Percentiles rank a stretch among this genome's conserved stretches.
These are phyloP conservation scores for Hirsutella rhossiliensis DNA, from an alignment of 2,329 filamentous ascomycete genomes.

Conservation along the genomic window DNA sequence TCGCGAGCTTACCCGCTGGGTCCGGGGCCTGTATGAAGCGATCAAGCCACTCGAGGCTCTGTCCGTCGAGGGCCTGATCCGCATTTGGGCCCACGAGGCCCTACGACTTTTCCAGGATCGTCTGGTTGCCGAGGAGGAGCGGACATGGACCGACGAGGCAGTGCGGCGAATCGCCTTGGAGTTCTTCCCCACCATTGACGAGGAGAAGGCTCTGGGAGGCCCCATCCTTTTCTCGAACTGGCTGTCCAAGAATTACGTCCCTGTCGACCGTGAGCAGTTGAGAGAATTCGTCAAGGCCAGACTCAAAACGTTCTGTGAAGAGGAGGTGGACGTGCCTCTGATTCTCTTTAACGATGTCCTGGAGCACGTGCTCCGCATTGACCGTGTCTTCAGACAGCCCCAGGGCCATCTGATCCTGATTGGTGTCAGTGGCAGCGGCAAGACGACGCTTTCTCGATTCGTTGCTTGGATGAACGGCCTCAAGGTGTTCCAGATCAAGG, in stretches of 20 bases:
- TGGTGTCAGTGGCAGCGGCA: slow-evolving; percentile 95
- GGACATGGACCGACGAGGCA: slow-evolving; percentile 86
- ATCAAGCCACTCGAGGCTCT: slow-evolving; percentile 85
- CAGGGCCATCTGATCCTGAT: slow-evolving; percentile 98
- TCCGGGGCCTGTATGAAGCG: slow-evolving; percentile 92
- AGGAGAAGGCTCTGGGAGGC: slow-evolving; percentile 75
- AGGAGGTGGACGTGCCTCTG: slow-evolving; percentile 95
- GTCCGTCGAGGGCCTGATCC: slow-evolving; percentile 78
- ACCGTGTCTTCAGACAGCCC: slow-evolving; percentile 95
- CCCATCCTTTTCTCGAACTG: slow-evolving; percentile 99
- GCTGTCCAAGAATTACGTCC: slow-evolving; percentile 97
- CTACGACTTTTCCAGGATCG: slow-evolving; percentile 94
- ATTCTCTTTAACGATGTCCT: slow-evolving; percentile 99
- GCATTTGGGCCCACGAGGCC: slow-evolving; percentile 97
- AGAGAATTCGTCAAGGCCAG: slow-evolving; percentile 96
- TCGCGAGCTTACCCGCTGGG: slow-evolving; percentile 95
- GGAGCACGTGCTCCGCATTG: slow-evolving; percentile 95
- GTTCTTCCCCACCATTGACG: slow-evolving; percentile 90
- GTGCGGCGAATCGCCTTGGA: slow-evolving; percentile 79
- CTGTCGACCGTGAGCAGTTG: slow-evolving; percentile 87
- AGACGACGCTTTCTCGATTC: slow-evolving; percentile 94
- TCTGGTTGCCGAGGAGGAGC: slow-evolving; percentile 86
- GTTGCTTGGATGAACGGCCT: slow-evolving; percentile 99
- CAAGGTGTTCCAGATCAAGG: slow-evolving; percentile 99
- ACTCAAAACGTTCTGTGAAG: slow-evolving; percentile 96